A percentile compares a stretch with the other conserved stretches of the same genome.
These are phyloP conservation scores for Mycena rosella DNA, from an alignment of 768 basidiomycete genomes.

Conservation along the genomic window DNA sequence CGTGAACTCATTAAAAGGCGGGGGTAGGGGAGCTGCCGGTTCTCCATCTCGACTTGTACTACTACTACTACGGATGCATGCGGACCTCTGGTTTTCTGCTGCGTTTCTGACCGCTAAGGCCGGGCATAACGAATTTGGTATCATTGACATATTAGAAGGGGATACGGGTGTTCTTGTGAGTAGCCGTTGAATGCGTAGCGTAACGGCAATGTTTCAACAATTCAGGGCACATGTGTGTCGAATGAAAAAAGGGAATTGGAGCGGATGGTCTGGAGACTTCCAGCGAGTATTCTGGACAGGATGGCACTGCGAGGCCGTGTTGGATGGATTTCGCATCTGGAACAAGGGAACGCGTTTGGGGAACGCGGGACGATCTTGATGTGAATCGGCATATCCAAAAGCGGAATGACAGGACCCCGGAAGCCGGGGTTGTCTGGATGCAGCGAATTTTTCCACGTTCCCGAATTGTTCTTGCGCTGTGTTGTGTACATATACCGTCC, in stretches of 20 bases:
- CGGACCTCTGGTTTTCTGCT: too few species aligned
- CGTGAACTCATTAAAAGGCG: not conserved
- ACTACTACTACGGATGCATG: too few species aligned
- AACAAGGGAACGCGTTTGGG: too few species aligned
- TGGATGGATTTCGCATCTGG: not conserved
- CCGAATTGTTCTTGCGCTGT: conserved; percentile 23
- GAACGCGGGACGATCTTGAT: conserved; percentile 20
- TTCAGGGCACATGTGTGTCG: conserved; percentile 7
- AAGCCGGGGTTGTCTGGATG: not conserved
- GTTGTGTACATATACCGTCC: conserved; percentile 35
- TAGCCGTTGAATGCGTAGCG: conserved; percentile 2
- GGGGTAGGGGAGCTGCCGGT: not conserved
- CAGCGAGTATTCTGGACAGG: too few species aligned
- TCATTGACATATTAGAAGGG: not conserved
- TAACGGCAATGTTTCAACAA: conserved; percentile 4
- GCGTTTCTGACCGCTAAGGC: too few species aligned
- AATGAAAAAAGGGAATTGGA: not conserved
- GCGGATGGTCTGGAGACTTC: too few species aligned
- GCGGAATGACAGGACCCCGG: not conserved
- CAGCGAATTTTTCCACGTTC: conserved; percentile 19
- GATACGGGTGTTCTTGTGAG: not conserved
- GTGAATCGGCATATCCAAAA: not conserved
- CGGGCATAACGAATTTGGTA: too few species aligned
- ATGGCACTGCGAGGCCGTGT: not conserved
- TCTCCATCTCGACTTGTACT: too few species aligned